Conservation (phyloP, 208 protist species). For the Leishmania braziliensis region DNA sequence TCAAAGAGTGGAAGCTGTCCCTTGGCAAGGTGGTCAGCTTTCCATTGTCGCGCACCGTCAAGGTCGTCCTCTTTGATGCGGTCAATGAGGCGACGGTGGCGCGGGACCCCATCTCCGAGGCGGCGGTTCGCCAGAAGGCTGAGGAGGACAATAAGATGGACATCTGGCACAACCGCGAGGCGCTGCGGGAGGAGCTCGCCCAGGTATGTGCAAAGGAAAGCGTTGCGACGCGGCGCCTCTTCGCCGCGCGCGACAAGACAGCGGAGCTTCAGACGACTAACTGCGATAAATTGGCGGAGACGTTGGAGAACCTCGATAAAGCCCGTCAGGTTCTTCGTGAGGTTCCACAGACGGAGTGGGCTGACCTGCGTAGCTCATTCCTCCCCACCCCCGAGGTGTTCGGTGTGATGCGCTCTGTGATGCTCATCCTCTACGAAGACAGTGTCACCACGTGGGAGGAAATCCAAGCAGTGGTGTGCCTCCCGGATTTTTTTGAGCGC, state of each 20-base stretch:
- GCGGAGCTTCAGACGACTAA: slow-evolving; percentile 45
- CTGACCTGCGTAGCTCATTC: slow-evolving; percentile 42
- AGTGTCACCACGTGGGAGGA: slow-evolving; percentile 44
- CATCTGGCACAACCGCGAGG: slow-evolving; percentile 60
- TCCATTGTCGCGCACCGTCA: slow-evolving; percentile 54
- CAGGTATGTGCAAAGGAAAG: slow-evolving; percentile 50
- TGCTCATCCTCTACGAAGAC: slow-evolving; percentile 80
- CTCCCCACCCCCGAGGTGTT: slow-evolving; percentile 33
- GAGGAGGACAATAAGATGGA: slow-evolving; percentile 37
- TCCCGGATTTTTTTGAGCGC: slow-evolving; percentile 65
- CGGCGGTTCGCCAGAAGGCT: slow-evolving; percentile 44
- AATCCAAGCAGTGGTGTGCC: slow-evolving; percentile 60
- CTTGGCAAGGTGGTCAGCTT: slow-evolving; percentile 68
- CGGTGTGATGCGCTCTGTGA: slow-evolving; percentile 48
- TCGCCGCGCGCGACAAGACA: slow-evolving; percentile 53
- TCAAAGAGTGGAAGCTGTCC: slow-evolving; percentile 55
- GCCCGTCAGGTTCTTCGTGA: slow-evolving; percentile 36
- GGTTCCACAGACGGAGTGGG: slow-evolving; percentile 60
- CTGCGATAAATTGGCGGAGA: slow-evolving; percentile 30
- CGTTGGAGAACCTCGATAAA: slow-evolving; percentile 54
- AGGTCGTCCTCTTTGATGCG: slow-evolving; percentile 63
- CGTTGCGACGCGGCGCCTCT: slow-evolving; percentile 50
- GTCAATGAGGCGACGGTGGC: slow-evolving; percentile 34
- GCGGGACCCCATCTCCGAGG: slow-evolving; percentile 48
- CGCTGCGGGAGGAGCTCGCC: slow-evolving; percentile 49